Evolutionary conservation across 2,329 filamentous ascomycete species (phyloP).

Genomic region (Hansfordia pulvinata): DNA sequence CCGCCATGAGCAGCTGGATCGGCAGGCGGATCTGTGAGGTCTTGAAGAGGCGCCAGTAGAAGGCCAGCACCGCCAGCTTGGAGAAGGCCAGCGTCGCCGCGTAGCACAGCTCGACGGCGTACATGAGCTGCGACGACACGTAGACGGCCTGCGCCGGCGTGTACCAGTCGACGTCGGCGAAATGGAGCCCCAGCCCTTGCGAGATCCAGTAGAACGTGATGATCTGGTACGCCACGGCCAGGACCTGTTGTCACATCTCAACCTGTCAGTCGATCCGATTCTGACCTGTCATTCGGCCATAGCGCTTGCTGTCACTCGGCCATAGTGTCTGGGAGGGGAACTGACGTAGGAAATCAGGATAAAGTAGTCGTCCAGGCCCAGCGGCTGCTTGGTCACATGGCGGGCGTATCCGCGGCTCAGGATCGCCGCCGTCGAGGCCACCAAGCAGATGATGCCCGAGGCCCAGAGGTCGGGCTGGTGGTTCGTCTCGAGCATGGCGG

Average conservation of each 20-base stretch:
- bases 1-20: not conserved
- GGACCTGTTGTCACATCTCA: not conserved
- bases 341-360: not conserved
- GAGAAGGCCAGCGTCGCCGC: not conserved
- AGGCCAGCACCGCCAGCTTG: not conserved
- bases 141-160: not conserved
- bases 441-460: not conserved
- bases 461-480: not conserved
- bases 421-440: not conserved
- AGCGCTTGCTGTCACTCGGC: no score
- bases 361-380: slow-evolving; percentile 1
- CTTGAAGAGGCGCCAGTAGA: slow-evolving; percentile 1
- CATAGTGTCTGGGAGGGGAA: not conserved
- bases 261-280: no score
- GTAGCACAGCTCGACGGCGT: not conserved
- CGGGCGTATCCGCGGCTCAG: not conserved
- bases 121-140: not conserved
- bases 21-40: not conserved
- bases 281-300: no score
- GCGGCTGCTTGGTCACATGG: not conserved
- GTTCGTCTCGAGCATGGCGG: not conserved
- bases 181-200: not conserved
- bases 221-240: not conserved
- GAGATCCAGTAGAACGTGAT: not conserved
- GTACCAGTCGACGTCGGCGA: not conserved